Conservation (phyloP, 371 early-diverging fungal species). For the Mucor ambiguus region DNA sequence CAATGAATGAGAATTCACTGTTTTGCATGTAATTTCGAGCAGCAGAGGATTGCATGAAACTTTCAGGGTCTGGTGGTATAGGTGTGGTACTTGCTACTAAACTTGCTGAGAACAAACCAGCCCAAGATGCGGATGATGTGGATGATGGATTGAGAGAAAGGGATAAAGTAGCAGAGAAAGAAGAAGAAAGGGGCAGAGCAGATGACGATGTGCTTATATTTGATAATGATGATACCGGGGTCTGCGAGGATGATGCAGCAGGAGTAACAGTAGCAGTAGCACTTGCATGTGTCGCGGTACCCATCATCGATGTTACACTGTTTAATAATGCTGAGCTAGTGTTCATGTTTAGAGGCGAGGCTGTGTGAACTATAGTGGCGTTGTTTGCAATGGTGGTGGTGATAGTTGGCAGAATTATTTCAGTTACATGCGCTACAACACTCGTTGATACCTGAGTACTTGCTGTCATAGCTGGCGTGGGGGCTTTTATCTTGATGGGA, state of each 20-base stretch:
- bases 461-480: not conserved
- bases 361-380: not conserved
- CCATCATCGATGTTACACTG: not conserved
- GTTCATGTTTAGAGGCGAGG: not conserved
- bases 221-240: not conserved
- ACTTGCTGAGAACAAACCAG: not conserved
- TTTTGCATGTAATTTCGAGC: not conserved
- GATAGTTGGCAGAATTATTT: not conserved
- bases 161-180: not conserved
- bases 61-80: constrained; percentile 1
- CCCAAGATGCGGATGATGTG: not conserved
- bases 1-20: constrained; percentile 3
- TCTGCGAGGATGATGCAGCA: not conserved
- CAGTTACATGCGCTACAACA: not conserved
- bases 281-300: not conserved
- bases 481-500: not conserved
- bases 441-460: not conserved
- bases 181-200: too few relatives aligned
- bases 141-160: not conserved
- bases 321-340: not conserved
- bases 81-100: constrained; percentile 1
- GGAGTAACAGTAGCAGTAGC: not conserved
- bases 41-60: constrained; percentile 2
- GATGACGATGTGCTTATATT: not conserved
- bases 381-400: not conserved